phyloP scores from a whole-genome alignment of 2,329 filamentous ascomycete genomes.

The Aspergillus floridensis region DNA sequence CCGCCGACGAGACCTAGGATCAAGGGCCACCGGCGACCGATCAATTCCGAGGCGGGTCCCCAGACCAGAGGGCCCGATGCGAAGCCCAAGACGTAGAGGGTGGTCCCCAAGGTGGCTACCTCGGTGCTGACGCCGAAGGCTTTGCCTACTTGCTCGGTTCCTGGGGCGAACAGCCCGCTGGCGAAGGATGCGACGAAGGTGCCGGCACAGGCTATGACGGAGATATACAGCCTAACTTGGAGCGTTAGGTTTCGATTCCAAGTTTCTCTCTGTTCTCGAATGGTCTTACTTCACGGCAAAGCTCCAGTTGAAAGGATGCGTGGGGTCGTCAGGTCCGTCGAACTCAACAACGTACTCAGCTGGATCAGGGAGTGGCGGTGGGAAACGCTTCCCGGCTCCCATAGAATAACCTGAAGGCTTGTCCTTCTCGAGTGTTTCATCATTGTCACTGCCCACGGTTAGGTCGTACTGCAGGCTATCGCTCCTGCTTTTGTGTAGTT shows the following conservation, averaged over 20 bases:
- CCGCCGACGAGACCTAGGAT: conserved; percentile 39
- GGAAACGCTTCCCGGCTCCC: conserved; percentile 45
- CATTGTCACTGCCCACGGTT: too few relatives aligned
- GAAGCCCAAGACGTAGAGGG: conserved; percentile 51
- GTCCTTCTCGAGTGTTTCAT: too few relatives aligned
- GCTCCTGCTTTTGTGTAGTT: too few relatives aligned
- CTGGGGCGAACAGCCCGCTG: conserved; percentile 65
- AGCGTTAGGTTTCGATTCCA: not conserved
- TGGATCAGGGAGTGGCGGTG: conserved; percentile 45
- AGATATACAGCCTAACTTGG: conserved; percentile 19
- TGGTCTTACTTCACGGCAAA: conserved; percentile 43
- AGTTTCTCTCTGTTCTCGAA: too few relatives aligned
- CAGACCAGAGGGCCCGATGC: conserved; percentile 54
- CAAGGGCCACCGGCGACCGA: conserved; percentile 54
- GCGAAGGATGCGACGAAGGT: conserved; percentile 52
- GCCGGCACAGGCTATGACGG: conserved; percentile 38
- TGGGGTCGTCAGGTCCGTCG: conserved; percentile 48
- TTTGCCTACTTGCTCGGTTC: conserved; percentile 54
- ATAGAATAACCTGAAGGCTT: not conserved
- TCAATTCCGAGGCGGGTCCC: conserved; percentile 61
- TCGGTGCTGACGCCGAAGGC: conserved; percentile 45
- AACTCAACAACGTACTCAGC: conserved; percentile 55
- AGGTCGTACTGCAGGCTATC: too few relatives aligned
- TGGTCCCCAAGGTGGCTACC: conserved; percentile 46
- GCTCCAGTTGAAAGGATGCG: conserved; percentile 54